These are phyloP conservation scores for Claviceps digitariae DNA, from an alignment of 2,329 filamentous ascomycete species.

Conservation along the genomic window DNA sequence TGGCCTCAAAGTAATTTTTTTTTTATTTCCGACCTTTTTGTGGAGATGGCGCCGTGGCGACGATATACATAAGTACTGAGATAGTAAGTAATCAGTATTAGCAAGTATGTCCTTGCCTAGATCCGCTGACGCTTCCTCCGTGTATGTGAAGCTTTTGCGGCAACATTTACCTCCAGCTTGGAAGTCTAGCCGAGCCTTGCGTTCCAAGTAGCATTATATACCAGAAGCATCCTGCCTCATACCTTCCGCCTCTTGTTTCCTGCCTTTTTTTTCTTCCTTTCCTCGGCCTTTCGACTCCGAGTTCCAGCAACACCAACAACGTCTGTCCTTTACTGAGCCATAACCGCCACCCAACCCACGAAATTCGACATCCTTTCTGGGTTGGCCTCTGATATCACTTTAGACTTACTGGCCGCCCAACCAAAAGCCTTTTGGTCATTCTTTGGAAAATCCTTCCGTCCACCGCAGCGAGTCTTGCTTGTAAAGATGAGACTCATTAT, in stretches of 20 bases:
- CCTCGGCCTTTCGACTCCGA: not conserved
- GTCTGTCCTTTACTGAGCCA: not conserved
- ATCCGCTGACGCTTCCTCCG: not conserved
- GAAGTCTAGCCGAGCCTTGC: not conserved
- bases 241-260: not conserved
- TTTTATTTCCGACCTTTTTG: no score
- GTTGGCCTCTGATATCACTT: not conserved
- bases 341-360: not conserved
- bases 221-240: not conserved
- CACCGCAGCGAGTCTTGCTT: slow-evolving; percentile 9
- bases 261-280: not conserved
- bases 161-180: not conserved
- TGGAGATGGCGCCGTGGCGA: no score
- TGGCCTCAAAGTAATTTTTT: not conserved
- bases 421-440: not conserved
- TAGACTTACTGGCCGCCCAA: not conserved
- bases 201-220: not conserved
- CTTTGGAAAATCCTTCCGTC: not conserved
- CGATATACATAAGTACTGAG: not conserved
- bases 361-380: not conserved
- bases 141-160: not conserved
- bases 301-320: not conserved
- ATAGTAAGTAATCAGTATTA: no score
- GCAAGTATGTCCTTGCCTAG: not conserved
- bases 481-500: slow-evolving; percentile 66